A percentile compares a stretch with the other conserved stretches of the same genome.
Evolutionary conservation across 129 eudicot species (phyloP).

Genomic region (Cynara cardunculus): DNA sequence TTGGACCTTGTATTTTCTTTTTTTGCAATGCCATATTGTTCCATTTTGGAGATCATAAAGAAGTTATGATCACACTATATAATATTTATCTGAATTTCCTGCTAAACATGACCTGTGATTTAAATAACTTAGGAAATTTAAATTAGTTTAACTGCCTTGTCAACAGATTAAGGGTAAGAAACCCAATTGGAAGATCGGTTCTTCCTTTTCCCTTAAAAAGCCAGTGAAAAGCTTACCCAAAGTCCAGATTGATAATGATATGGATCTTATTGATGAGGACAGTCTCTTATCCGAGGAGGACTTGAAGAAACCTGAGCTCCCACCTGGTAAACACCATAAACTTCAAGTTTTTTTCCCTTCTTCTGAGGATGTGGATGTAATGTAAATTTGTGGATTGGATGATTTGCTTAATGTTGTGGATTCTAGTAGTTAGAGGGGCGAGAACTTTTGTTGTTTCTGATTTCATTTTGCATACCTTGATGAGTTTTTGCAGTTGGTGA

Average conservation of each 20-base stretch:
- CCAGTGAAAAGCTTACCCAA: constrained; percentile 53
- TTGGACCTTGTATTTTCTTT: neutral
- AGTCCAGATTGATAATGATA: constrained; percentile 68
- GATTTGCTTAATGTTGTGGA: neutral
- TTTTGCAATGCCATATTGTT: neutral
- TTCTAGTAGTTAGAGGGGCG: neutral
- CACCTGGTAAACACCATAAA: constrained; percentile 45
- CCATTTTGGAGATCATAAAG: neutral
- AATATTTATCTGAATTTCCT: neutral
- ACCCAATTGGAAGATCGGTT: constrained; percentile 81
- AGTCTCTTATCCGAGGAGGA: constrained; percentile 93
- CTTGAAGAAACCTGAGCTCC: constrained; percentile 77
- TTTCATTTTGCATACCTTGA: neutral
- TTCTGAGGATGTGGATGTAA: neutral
- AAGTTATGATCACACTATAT: neutral
- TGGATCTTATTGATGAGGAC: constrained; percentile 93
- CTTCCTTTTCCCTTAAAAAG: constrained; percentile 72
- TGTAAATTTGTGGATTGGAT: neutral
- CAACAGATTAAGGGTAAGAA: constrained; percentile 60
- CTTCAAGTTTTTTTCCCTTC: neutral
- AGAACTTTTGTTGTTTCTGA: neutral
- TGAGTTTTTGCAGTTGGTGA: constrained; percentile 46
- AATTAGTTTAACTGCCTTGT: neutral
- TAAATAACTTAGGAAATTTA: neutral
- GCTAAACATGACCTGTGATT: neutral